Evolutionary conservation across 1,284 basidiomycete species (phyloP).

Genomic region (Mycocalia duriaeana): DNA sequence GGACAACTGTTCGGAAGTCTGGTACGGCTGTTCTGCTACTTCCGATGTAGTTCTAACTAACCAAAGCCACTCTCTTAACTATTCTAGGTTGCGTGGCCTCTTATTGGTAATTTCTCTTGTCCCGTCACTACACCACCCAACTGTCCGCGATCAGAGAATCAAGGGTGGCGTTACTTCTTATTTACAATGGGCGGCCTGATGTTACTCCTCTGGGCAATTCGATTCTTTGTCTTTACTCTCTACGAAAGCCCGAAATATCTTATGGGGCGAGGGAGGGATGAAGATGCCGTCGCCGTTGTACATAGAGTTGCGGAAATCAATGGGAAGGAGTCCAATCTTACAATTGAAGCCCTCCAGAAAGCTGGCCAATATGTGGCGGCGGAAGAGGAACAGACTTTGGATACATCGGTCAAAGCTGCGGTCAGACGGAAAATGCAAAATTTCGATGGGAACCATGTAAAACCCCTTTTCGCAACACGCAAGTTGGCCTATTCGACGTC

Average conservation of each 20-base stretch:
- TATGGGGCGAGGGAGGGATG: constrained; percentile 67
- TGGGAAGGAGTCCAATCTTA: constrained; percentile 40
- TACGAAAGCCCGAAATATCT: constrained; percentile 78
- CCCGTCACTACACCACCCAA: constrained; percentile 22
- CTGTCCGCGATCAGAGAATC: constrained; percentile 40
- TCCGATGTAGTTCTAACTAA: no score
- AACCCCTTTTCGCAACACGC: constrained; percentile 56
- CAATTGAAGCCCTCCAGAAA: constrained; percentile 38
- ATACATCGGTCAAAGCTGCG: constrained; percentile 34
- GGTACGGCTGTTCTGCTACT: constrained; percentile 43
- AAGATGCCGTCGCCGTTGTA: constrained; percentile 66
- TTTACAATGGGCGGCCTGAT: constrained; percentile 64
- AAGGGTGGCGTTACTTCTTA: constrained; percentile 76
- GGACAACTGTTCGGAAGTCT: constrained; percentile 61
- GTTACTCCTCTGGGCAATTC: constrained; percentile 60
- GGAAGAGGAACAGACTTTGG: constrained; percentile 23
- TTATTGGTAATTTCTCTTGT: constrained; percentile 56
- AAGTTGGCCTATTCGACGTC: constrained; percentile 60
- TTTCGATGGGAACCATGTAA: constrained; percentile 46
- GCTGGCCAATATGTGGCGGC: constrained; percentile 8
- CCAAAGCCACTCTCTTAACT: constrained; percentile 1
- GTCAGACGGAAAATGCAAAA: constrained; percentile 36
- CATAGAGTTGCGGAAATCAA: constrained; percentile 71
- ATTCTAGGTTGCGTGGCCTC: constrained; percentile 57
- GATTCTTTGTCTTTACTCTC: constrained; percentile 71